phyloP scores from a whole-genome alignment of 1,139 yeast genomes.

The Pichia cactophila region DNA sequence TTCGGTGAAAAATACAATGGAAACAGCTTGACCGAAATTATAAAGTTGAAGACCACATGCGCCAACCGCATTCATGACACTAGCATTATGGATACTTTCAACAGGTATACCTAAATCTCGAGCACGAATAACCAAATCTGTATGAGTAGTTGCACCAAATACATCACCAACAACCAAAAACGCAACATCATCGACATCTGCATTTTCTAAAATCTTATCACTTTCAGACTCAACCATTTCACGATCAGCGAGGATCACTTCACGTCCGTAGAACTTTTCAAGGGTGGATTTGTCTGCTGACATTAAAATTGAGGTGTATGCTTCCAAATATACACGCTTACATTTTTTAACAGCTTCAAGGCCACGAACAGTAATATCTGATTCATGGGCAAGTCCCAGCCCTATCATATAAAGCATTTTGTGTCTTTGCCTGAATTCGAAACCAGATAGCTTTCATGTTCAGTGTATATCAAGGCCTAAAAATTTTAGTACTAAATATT shows the following conservation, averaged over 20 bases:
- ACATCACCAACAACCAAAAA: slow-evolving; percentile 96
- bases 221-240: slow-evolving; percentile 89
- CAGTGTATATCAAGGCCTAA: not conserved
- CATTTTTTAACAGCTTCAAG: slow-evolving; percentile 76
- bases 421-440: not conserved
- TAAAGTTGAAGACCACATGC: slow-evolving; percentile 94
- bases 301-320: slow-evolving; percentile 92
- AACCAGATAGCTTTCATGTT: not conserved
- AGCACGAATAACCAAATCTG: slow-evolving; percentile 87
- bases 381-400: slow-evolving; percentile 79
- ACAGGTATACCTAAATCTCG: slow-evolving; percentile 72
- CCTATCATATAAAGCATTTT: slow-evolving; percentile 85
- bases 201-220: slow-evolving; percentile 71
- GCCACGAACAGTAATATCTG: slow-evolving; percentile 93
- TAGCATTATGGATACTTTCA: slow-evolving; percentile 87
- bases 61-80: slow-evolving; percentile 97
- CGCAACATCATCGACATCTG: slow-evolving; percentile 76
- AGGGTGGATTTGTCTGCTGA: slow-evolving; percentile 66
- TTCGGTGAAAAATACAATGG: slow-evolving; percentile 91
- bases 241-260: slow-evolving; percentile 83
- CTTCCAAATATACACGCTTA: slow-evolving; percentile 85
- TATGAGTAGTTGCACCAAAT: slow-evolving; percentile 96
- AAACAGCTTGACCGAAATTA: slow-evolving; percentile 93
- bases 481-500: not conserved
- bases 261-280: slow-evolving; percentile 80